Evolutionary conservation across 441 rosid species (phyloP).

Genomic region (Flueggea neowawraea): DNA sequence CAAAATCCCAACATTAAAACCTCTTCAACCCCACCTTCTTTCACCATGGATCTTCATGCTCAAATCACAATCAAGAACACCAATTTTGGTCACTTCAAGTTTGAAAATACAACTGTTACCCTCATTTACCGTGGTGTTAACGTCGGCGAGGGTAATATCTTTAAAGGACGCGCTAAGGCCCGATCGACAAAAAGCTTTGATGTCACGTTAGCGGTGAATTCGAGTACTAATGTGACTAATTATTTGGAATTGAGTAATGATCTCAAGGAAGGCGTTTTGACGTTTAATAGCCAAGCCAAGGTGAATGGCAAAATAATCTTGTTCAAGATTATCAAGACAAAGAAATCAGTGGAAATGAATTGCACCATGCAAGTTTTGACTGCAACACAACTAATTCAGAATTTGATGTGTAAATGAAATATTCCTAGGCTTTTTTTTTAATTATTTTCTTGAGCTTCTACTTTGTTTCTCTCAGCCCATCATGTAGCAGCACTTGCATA

Average conservation of each 20-base stretch:
- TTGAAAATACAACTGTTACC: slow-evolving; percentile 8
- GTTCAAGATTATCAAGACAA: slow-evolving; percentile 22
- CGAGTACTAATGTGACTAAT: not conserved
- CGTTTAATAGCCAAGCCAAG: slow-evolving; percentile 8
- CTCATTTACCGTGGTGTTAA: slow-evolving; percentile 15
- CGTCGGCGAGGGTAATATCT: slow-evolving; percentile 16
- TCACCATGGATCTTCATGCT: slow-evolving; percentile 10
- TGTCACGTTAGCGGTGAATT: slow-evolving; percentile 4
- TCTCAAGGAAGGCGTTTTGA: slow-evolving; percentile 5
- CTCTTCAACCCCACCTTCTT: too few relatives aligned
- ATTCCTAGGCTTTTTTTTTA: too few relatives aligned
- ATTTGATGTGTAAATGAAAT: slow-evolving; percentile 13
- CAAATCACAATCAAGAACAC: slow-evolving; percentile 21
- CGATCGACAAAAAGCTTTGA: slow-evolving; percentile 17
- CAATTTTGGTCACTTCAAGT: slow-evolving; percentile 24
- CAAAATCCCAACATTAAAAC: too few relatives aligned
- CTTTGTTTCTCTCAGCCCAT: too few relatives aligned
- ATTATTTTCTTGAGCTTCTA: too few relatives aligned
- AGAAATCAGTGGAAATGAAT: slow-evolving; percentile 22
- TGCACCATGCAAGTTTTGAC: slow-evolving; percentile 22
- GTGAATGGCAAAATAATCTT: slow-evolving; percentile 21
- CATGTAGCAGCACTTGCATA: too few relatives aligned
- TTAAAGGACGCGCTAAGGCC: slow-evolving; percentile 13
- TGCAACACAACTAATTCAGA: slow-evolving; percentile 4
- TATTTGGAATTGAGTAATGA: slow-evolving; percentile 5